A percentile compares a stretch with the other conserved stretches of the same genome.
Conservation (phyloP, 2,329 filamentous ascomycete species). For the Nigrograna mackinnonii region DNA sequence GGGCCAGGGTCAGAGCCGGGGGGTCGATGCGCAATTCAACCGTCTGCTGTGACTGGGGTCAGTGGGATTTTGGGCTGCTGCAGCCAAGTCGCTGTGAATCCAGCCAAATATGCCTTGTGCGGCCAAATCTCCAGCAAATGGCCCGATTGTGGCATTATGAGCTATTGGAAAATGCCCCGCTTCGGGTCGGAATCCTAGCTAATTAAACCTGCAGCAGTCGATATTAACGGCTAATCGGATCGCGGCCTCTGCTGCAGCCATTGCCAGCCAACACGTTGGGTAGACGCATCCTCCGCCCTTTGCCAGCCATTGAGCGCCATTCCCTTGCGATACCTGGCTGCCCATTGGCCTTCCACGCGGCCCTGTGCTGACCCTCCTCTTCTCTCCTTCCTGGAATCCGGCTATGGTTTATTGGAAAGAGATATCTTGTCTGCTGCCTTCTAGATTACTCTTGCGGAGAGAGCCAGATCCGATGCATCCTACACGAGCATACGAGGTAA, state of each 20-base stretch:
- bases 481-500: no score
- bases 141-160: constrained; percentile 18
- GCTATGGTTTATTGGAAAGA: constrained; percentile 6
- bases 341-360: no score
- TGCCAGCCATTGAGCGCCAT: no score
- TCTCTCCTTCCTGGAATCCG: constrained; percentile 14
- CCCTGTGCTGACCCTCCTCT: constrained; percentile 1
- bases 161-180: constrained; percentile 29
- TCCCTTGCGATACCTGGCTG: no score
- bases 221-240: constrained; percentile 16
- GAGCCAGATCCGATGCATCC: constrained; percentile 16
- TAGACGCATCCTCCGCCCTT: background rate
- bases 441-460: constrained; percentile 15
- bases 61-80: no score
- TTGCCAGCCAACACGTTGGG: constrained; percentile 5
- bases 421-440: constrained; percentile 13
- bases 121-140: constrained; percentile 33
- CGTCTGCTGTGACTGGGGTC: no score
- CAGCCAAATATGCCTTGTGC: no score
- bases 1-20: no score
- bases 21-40: no score
- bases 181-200: constrained; percentile 30
- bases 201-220: constrained; percentile 28
- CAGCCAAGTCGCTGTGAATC: no score
- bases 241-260: constrained; percentile 1